A percentile compares a stretch with the other conserved stretches of the same genome.
phyloP scores from a whole-genome alignment of 1,284 basidiomycete species.

The Fomes fomentarius region DNA sequence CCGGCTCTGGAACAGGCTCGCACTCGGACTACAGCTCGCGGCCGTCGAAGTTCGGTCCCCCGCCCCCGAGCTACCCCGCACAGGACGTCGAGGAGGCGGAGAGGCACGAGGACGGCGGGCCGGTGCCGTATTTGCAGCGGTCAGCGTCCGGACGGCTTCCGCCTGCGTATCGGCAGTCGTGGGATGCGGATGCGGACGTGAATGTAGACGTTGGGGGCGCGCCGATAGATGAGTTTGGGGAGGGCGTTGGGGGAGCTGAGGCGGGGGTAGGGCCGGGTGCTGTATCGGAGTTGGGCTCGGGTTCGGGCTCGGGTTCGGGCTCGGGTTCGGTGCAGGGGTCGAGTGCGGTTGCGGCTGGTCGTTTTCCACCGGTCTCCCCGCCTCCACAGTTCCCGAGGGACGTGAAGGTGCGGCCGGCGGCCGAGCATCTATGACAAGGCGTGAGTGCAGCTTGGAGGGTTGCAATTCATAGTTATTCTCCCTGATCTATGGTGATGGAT shows the following conservation, averaged over 20 bases:
- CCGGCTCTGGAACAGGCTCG: neutral
- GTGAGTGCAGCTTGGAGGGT: no score
- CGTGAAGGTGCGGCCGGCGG: neutral
- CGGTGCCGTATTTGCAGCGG: constrained; percentile 14
- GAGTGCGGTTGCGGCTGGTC: no score
- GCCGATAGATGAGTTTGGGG: no score
- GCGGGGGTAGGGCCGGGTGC: no score
- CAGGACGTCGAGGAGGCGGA: neutral
- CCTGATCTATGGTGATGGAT: no score
- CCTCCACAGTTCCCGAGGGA: neutral
- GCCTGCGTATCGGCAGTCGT: constrained; percentile 21
- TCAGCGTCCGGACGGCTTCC: constrained; percentile 20
- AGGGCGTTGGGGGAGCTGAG: no score
- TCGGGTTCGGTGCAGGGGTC: neutral
- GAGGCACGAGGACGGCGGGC: constrained; percentile 21
- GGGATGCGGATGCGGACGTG: constrained; percentile 12
- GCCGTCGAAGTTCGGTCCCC: neutral
- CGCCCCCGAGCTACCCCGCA: neutral
- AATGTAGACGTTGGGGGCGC: no score
- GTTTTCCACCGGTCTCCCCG: no score
- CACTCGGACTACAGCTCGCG: neutral
- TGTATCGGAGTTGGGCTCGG: neutral
- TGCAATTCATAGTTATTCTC: no score
- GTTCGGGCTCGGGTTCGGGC: neutral
- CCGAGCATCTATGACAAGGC: neutral